Percentiles rank a stretch among this genome's conserved stretches.
Evolutionary conservation across 1,284 basidiomycete species (phyloP).

Genomic region (Pseudozyma sp.): DNA sequence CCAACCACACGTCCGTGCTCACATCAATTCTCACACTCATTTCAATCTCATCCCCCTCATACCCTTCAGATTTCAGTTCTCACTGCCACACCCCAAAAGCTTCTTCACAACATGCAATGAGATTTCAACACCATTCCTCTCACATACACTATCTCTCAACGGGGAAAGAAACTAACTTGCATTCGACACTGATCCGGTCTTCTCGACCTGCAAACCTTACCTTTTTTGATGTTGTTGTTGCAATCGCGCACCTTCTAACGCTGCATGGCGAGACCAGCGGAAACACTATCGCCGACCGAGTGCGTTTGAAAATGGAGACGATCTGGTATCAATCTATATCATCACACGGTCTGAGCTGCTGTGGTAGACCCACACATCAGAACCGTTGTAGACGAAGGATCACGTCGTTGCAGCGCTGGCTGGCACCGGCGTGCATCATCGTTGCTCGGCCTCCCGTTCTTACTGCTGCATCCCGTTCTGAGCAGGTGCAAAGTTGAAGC

Average conservation of each 20-base stretch:
- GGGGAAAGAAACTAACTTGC: no score
- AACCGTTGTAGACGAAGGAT: no score
- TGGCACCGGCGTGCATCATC: neutral
- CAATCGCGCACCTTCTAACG: neutral
- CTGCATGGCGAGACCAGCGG: neutral
- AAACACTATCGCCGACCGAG: neutral
- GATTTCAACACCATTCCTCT: no score
- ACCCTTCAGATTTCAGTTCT: neutral
- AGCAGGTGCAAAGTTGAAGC: slow-evolving; percentile 64
- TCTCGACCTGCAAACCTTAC: slow-evolving; percentile 30
- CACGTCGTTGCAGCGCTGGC: no score
- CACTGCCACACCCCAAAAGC: no score
- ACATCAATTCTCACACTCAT: neutral
- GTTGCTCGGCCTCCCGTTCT: neutral
- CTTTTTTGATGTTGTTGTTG: slow-evolving; percentile 25
- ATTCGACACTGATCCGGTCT: no score
- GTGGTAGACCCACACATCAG: no score
- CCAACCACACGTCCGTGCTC: neutral
- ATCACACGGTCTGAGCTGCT: no score
- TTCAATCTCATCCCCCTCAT: neutral
- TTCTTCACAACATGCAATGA: no score
- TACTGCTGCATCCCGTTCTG: slow-evolving; percentile 62
- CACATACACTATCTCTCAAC: no score
- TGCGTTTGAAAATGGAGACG: neutral
- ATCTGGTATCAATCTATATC: slow-evolving; percentile 24